phyloP scores from a whole-genome alignment of 345 rosid species.

The Noccaea caerulescens region DNA sequence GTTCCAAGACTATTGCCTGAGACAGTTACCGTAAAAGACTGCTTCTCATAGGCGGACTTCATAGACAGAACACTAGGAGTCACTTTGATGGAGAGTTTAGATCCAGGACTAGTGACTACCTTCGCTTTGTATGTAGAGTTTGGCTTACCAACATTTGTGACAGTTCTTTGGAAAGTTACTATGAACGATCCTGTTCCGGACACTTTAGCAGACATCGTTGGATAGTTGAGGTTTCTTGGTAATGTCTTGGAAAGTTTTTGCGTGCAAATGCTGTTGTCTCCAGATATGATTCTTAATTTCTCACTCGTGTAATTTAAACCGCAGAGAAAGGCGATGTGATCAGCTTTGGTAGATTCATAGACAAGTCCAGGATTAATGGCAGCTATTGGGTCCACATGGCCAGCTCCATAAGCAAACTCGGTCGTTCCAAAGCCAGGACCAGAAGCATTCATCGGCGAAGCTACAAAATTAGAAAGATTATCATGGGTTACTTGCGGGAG shows the following conservation, averaged over 20 bases:
- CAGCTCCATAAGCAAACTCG: conserved; percentile 62
- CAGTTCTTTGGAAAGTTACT: conserved; percentile 50
- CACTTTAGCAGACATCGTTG: conserved; percentile 44
- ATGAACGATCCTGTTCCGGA: conserved; percentile 23
- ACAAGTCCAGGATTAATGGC: conserved; percentile 54
- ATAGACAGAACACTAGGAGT: conserved; percentile 48
- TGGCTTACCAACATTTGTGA: conserved; percentile 56
- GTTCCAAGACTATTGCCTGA: conserved; percentile 16
- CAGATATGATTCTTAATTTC: conserved; percentile 36
- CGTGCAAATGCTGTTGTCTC: conserved; percentile 48
- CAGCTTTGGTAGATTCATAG: conserved; percentile 41
- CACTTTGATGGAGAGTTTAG: conserved; percentile 39
- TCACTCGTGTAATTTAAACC: conserved; percentile 41
- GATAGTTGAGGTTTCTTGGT: conserved; percentile 54
- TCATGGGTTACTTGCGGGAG: background rate
- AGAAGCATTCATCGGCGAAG: conserved; percentile 51
- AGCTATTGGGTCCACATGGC: conserved; percentile 56
- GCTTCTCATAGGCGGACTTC: conserved; percentile 44
- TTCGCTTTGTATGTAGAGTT: conserved; percentile 52
- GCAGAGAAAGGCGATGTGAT: conserved; percentile 55
- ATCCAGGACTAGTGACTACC: background rate
- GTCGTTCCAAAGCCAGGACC: conserved; percentile 32
- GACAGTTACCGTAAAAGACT: conserved; percentile 50
- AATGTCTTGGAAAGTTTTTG: conserved; percentile 8
- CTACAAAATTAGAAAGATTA: conserved; percentile 30